Evolutionary conservation across 139 green algal genomes (phyloP).

Genomic region (Chlamydomonas applanata): DNA sequence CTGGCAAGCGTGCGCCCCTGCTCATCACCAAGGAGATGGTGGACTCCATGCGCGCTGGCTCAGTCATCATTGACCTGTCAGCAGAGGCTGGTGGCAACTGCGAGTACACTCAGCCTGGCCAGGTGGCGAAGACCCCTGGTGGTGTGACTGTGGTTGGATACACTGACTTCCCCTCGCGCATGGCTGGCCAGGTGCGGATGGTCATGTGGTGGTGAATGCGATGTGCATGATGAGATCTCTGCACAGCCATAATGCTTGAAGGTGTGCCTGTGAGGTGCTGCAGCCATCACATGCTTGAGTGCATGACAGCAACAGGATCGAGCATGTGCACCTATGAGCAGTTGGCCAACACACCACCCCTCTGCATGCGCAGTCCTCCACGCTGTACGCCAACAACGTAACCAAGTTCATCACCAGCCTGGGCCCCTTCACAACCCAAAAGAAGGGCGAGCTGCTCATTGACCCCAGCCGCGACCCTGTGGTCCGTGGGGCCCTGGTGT

Average conservation of each 20-base stretch:
- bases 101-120: constrained; percentile 24
- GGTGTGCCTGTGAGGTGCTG: no score
- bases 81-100: constrained; percentile 65
- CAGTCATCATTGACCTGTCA: constrained; percentile 82
- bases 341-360: background rate
- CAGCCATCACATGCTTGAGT: no score
- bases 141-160: constrained; percentile 82
- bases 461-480: constrained; percentile 69
- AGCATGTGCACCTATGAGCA: no score
- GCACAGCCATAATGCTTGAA: no score
- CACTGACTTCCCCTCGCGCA: constrained; percentile 81
- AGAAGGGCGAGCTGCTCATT: constrained; percentile 71
- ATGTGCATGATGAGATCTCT: no score
- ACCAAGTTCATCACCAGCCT: constrained; percentile 82
- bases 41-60: constrained; percentile 68
- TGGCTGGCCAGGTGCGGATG: constrained; percentile 72
- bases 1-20: constrained; percentile 74
- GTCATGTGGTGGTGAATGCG: no score
- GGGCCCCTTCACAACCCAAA: constrained; percentile 73
- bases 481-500: constrained; percentile 64
- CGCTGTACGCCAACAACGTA: constrained; percentile 90
- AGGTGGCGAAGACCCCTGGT: constrained; percentile 24
- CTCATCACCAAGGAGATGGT: constrained; percentile 80
- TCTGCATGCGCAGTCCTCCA: constrained; percentile 56
- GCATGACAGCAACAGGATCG: no score